A percentile compares a stretch with the other conserved stretches of the same genome.
phyloP scores from a whole-genome alignment of 2,329 filamentous ascomycete genomes.

The Rhinocladiella mackenziei region DNA sequence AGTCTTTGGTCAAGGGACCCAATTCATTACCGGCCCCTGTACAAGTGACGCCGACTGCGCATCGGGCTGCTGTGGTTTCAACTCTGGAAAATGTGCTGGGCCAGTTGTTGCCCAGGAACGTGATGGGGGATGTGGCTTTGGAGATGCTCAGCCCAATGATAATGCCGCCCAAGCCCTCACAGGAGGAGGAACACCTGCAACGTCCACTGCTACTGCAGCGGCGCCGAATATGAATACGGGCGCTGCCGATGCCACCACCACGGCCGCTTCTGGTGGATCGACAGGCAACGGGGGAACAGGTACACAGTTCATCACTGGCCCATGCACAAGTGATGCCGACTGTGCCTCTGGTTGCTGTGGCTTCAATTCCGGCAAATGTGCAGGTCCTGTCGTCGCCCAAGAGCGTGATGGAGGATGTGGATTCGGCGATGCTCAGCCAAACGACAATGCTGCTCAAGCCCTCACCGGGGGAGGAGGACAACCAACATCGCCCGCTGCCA shows the following conservation, averaged over 20 bases:
- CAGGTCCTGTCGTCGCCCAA: constrained; percentile 29
- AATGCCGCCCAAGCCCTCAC: constrained; percentile 25
- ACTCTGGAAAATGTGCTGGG: constrained; percentile 35
- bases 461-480: constrained; percentile 15
- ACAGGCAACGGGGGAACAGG: constrained; percentile 20
- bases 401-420: constrained; percentile 31
- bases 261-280: neutral
- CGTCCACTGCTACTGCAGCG: too few species aligned
- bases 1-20: constrained; percentile 24
- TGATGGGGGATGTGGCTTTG: constrained; percentile 32
- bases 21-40: constrained; percentile 34
- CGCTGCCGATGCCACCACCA: neutral
- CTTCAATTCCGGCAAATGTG: constrained; percentile 35
- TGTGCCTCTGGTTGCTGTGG: constrained; percentile 38
- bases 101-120: constrained; percentile 22
- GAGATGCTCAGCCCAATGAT: constrained; percentile 28
- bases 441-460: constrained; percentile 26
- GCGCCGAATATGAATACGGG: too few species aligned
- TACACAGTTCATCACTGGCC: constrained; percentile 34
- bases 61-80: constrained; percentile 37
- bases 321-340: constrained; percentile 29
- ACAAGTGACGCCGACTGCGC: constrained; percentile 31
- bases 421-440: constrained; percentile 29
- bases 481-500: constrained; percentile 11
- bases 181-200: too few species aligned